Base-by-base conservation (phyloP, 345 rosid genomes). In the Citrus medica region DNA sequence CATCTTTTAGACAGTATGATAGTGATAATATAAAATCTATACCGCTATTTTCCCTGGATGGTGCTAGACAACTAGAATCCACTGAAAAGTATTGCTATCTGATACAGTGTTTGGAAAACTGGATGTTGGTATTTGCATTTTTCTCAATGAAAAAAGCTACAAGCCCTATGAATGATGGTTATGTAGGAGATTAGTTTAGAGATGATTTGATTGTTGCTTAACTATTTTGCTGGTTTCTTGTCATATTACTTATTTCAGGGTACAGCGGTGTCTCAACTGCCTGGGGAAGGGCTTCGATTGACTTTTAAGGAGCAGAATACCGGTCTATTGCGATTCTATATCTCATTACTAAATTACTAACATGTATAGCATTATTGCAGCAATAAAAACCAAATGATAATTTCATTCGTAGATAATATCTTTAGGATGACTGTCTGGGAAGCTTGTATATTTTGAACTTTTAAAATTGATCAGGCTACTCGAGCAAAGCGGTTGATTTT, bases 231-330 rank as follows among this genome's bases (percentile, higher is more conserved):
- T 70, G 37, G 1, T 71, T 74, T 17, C 25, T 80, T 46, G 51
- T 12, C 10, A 24, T 21, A 13, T 82, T 80, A 51, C 88, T 17
- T 21, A 37, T 84, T 85, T 61, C 89, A 92, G 97, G 89, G 85
- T 94, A 68, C 95, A 94, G 76, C 87, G 86, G 38, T 94, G 97
- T 84, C 88, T 94, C 55, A 94, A 90, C 84, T 94, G 97, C 76
- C 46, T 90, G 60, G 98, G 94, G 14, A 91, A 87, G 80, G 93
- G 84, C 58, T 86, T 86, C 53, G 22, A 28, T 65, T 86, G 84
- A 86, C 56, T 71, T 66, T 22, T 40, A 30, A 69, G 42, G 35
- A 28, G 21, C 4, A 55, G 61, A 77, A 56, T n/a, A 30, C 12
- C 2, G 9, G 58, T 30, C 13, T 60, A 14, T 14, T 48, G 14